Evolutionary conservation across 1,284 basidiomycete genomes (phyloP).

Genomic region (Naganishia sp.): DNA sequence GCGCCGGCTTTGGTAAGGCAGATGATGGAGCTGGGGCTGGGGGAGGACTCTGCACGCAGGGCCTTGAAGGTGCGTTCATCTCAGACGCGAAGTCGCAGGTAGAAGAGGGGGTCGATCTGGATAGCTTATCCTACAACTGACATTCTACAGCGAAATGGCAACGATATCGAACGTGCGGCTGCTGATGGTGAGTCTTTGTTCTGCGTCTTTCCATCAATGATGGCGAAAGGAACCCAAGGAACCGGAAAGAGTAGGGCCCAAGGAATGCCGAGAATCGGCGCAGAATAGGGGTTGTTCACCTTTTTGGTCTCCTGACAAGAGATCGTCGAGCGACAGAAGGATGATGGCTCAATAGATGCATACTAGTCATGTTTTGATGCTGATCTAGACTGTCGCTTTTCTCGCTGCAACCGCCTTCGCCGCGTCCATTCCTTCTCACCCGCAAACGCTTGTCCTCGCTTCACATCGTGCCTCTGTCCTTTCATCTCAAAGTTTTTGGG

Average conservation of each 20-base stretch:
- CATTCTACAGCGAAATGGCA: slow-evolving; percentile 18
- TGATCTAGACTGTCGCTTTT: slow-evolving; percentile 1
- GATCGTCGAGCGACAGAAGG: not conserved
- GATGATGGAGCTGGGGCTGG: slow-evolving; percentile 29
- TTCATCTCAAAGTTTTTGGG: slow-evolving; percentile 53
- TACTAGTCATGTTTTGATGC: not conserved
- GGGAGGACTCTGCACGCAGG: slow-evolving; percentile 26
- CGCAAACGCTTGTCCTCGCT: slow-evolving; percentile 49
- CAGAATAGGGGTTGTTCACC: not conserved
- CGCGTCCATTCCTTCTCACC: slow-evolving; percentile 39
- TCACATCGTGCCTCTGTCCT: slow-evolving; percentile 45
- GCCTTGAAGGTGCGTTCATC: slow-evolving; percentile 29
- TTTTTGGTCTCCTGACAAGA: not conserved
- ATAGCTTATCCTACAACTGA: not conserved
- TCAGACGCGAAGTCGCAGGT: not conserved
- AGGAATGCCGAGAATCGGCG: no score
- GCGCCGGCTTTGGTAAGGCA: slow-evolving; percentile 23
- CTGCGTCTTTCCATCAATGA: not conserved
- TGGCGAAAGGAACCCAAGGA: not conserved
- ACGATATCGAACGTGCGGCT: slow-evolving; percentile 19
- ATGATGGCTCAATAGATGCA: not conserved
- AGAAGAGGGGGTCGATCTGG: not conserved
- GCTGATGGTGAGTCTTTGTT: slow-evolving; percentile 19
- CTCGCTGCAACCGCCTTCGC: slow-evolving; percentile 4
- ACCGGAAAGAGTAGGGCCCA: not conserved